Conservation (phyloP, 352 stramenopile species). For the Pythium aristosporum region DNA sequence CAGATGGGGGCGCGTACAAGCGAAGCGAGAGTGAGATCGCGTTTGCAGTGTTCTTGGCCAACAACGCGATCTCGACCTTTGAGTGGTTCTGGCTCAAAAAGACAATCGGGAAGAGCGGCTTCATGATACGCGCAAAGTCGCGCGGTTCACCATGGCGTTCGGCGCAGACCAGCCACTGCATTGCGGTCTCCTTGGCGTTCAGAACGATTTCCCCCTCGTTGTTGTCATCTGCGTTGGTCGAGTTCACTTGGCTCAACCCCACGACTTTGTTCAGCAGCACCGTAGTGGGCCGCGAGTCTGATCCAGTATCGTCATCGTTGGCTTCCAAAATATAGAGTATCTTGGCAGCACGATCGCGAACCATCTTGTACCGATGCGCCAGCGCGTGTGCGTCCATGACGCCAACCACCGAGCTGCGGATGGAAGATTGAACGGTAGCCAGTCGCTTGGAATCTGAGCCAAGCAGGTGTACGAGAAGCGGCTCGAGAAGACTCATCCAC, state of each 20-base stretch:
- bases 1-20: constrained; percentile 31
- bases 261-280: constrained; percentile 18
- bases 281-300: background rate
- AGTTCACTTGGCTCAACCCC: constrained; percentile 9
- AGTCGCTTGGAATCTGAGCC: background rate
- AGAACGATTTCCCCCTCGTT: constrained; percentile 29
- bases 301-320: background rate
- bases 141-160: constrained; percentile 48
- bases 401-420: constrained; percentile 25
- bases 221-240: background rate
- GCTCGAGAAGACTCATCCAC: constrained; percentile 62
- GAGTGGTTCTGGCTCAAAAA: constrained; percentile 66
- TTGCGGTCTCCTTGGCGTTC: constrained; percentile 64
- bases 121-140: constrained; percentile 45
- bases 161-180: constrained; percentile 61
- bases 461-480: constrained; percentile 46
- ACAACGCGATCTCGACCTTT: constrained; percentile 66
- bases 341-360: constrained; percentile 58
- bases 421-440: background rate
- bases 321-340: constrained; percentile 57
- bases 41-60: constrained; percentile 62
- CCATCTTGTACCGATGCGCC: constrained; percentile 78
- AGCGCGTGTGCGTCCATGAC: constrained; percentile 53
- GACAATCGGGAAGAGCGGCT: constrained; percentile 56
- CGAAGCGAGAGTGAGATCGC: constrained; percentile 56